phyloP scores from a whole-genome alignment of 108 stramenopile species.

The Skeletonema menzelii region DNA sequence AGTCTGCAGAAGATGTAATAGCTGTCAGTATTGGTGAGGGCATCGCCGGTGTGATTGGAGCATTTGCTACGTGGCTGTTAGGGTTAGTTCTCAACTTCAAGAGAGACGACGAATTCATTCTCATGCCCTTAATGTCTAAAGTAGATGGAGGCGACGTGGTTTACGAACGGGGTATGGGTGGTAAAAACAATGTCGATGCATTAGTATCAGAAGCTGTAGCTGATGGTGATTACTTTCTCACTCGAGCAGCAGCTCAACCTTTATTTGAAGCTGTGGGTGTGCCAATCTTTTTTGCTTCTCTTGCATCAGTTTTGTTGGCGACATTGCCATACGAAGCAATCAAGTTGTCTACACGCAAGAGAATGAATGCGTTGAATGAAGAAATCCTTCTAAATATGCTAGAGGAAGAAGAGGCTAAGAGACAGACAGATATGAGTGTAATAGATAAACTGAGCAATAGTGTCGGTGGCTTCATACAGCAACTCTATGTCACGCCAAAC shows the following conservation, averaged over 20 bases:
- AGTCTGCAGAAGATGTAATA: constrained; percentile 64
- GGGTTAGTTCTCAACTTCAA: constrained; percentile 29
- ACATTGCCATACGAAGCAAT: constrained; percentile 68
- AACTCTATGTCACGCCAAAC: constrained; percentile 9
- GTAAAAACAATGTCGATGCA: constrained; percentile 4
- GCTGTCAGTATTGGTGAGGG: constrained; percentile 74
- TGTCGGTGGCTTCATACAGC: constrained; percentile 22
- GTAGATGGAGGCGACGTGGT: not conserved
- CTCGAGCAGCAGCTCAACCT: constrained; percentile 58
- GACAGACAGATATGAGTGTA: constrained; percentile 19
- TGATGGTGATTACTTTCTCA: constrained; percentile 81
- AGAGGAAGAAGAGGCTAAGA: constrained; percentile 40
- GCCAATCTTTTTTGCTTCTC: constrained; percentile 53
- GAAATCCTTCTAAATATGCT: constrained; percentile 39
- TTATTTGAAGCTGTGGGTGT: constrained; percentile 64
- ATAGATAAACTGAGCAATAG: constrained; percentile 33
- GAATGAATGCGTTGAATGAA: constrained; percentile 46
- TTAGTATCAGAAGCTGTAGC: constrained; percentile 62
- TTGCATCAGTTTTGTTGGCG: constrained; percentile 60
- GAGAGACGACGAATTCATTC: constrained; percentile 6
- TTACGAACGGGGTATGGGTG: not conserved
- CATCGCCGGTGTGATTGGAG: constrained; percentile 68
- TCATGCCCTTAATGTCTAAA: not conserved
- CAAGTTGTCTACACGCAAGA: constrained; percentile 49
- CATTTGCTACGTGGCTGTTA: constrained; percentile 35